A percentile compares a stretch with the other conserved stretches of the same genome.
phyloP scores from a whole-genome alignment of 805 yeast genomes.

The Lachancea sp. region DNA sequence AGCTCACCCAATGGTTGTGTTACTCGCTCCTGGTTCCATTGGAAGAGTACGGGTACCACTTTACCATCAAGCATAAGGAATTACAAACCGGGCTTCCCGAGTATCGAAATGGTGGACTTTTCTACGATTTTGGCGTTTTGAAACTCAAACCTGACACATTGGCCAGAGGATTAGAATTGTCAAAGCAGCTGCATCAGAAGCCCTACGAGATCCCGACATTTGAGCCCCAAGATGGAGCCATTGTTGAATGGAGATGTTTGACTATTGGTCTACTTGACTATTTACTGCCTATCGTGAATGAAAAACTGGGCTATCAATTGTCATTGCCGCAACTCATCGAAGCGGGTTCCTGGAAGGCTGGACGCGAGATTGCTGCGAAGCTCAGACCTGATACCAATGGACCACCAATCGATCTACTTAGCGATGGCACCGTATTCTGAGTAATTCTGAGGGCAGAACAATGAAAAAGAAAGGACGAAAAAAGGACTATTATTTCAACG shows the following conservation, averaged over 20 bases:
- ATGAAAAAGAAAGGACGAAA: not conserved
- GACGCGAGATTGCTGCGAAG: slow-evolving; percentile 51
- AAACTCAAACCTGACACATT: slow-evolving; percentile 39
- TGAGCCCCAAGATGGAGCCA: slow-evolving; percentile 49
- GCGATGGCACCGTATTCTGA: slow-evolving; percentile 62
- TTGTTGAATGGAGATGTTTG: slow-evolving; percentile 63
- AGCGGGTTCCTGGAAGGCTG: slow-evolving; percentile 66
- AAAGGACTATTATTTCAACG: not conserved
- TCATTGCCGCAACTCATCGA: slow-evolving; percentile 54
- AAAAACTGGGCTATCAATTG: slow-evolving; percentile 37
- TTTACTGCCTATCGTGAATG: slow-evolving; percentile 46
- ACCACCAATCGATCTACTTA: slow-evolving; percentile 55
- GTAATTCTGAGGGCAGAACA: no score
- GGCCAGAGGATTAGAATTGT: slow-evolving; percentile 35
- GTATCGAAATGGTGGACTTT: slow-evolving; percentile 58
- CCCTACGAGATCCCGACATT: slow-evolving; percentile 41
- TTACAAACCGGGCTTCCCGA: slow-evolving; percentile 54
- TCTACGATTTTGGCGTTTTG: slow-evolving; percentile 50
- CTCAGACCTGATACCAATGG: slow-evolving; percentile 46
- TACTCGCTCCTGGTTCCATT: slow-evolving; percentile 54
- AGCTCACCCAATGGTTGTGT: slow-evolving; percentile 61
- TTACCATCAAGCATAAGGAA: slow-evolving; percentile 34
- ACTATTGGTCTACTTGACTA: slow-evolving; percentile 53
- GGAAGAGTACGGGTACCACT: slow-evolving; percentile 38
- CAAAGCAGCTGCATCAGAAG: slow-evolving; percentile 28